Base-by-base conservation (phyloP, 805 yeast genomes). In the Monosporozyma aquatica region DNA sequence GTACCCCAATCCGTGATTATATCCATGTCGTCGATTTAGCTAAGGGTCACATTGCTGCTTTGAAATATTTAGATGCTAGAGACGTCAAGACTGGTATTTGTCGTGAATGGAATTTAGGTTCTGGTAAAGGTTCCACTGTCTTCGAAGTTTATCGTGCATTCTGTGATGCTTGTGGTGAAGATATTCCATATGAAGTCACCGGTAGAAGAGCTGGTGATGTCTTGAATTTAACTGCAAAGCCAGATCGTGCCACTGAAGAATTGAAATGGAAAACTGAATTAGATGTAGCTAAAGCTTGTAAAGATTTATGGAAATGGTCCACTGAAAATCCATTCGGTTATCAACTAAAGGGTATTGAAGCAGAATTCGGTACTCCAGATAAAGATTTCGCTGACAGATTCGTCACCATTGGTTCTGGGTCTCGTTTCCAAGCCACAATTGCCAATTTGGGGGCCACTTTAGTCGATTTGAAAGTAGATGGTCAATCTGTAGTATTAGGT, bases 21-120 rank as follows among this genome's bases (percentile, higher is more conserved):
- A 75, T 84, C 44, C 90, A 85, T 52, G 90, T 84, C 13, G 76
- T 81, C 43, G 95, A 84, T 57, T 72, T 84, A 46, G 87, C 90
- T 7, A 68, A 68, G 51, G 95, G 90, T 39, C 92, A 84, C 52
- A 65, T 82, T 44, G 76, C 87, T 23, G 87, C 90, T 3, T 66
- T 84, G 50, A 64, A 71, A 37, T 77, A 78, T 56, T 68, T 84
- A 40, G 54, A 55, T 14, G 38, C 44, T 7, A 39, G 43, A 23
- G 41, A 42, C 6, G 50, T 52, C n/a, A 61, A 67, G 26, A 41
- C 45, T 1, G 85, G 84, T 6, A 65, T 76, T 41, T 78, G 72
- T 54, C 71, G 87, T 42, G 90, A 77, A 58, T 84, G 92, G 92
- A 84, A 84, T 57, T 71, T 84, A 44, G 94, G 94, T 34, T 77